phyloP scores from a whole-genome alignment of 140 eudicot species.

The Anethum foeniculum region DNA sequence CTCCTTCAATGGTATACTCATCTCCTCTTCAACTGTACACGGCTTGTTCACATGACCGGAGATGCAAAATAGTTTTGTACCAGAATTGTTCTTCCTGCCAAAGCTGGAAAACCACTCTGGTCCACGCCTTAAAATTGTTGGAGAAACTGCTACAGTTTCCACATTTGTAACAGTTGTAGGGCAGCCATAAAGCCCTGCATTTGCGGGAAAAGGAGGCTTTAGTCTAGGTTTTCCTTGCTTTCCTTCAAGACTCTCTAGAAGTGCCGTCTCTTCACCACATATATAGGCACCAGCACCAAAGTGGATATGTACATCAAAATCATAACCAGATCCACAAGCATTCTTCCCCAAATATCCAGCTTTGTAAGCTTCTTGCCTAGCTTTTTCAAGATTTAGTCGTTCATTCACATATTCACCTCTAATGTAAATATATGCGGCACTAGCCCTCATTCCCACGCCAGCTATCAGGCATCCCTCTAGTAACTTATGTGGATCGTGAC shows the following conservation, averaged over 20 bases:
- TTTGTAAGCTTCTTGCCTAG: slow-evolving; percentile 82
- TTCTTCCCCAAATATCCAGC: slow-evolving; percentile 83
- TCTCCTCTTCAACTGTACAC: slow-evolving; percentile 95
- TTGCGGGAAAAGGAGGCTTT: slow-evolving; percentile 98
- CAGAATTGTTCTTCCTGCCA: slow-evolving; percentile 83
- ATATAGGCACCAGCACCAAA: slow-evolving; percentile 97
- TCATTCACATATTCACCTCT: slow-evolving; percentile 95
- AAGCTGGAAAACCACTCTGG: slow-evolving; percentile 95
- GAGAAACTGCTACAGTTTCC: slow-evolving; percentile 90
- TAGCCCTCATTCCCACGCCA: slow-evolving; percentile 89
- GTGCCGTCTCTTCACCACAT: slow-evolving; percentile 98
- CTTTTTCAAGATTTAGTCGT: slow-evolving; percentile 61
- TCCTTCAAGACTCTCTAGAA: slow-evolving; percentile 90
- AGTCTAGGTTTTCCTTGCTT: slow-evolving; percentile 93
- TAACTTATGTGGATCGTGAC: slow-evolving; percentile 89
- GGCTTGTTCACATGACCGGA: slow-evolving; percentile 98
- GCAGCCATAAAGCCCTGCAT: slow-evolving; percentile 84
- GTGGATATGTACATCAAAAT: slow-evolving; percentile 87
- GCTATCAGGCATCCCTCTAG: slow-evolving; percentile 90
- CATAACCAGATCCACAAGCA: slow-evolving; percentile 92
- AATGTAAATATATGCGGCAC: slow-evolving; percentile 86
- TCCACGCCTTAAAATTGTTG: slow-evolving; percentile 86
- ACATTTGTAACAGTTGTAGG: slow-evolving; percentile 95
- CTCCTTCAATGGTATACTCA: slow-evolving; percentile 93
- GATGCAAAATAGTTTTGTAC: slow-evolving; percentile 76